Evolutionary conservation across 805 yeast genomes (phyloP).

Genomic region (Millerozyma acaciae): DNA sequence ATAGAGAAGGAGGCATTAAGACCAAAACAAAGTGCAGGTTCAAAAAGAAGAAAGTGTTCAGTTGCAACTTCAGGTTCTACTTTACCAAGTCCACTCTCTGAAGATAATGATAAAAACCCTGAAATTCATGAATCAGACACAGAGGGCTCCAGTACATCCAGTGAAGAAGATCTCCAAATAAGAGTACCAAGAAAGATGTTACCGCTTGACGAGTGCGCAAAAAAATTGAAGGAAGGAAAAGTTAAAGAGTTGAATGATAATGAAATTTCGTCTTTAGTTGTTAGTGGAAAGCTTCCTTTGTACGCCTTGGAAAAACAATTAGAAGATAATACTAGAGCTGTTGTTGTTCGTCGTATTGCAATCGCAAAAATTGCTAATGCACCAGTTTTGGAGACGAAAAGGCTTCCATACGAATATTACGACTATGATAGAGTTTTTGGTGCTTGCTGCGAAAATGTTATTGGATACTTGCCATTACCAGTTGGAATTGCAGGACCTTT

Average conservation of each 20-base stretch:
- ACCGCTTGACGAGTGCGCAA: conserved; percentile 61
- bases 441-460: conserved; percentile 98
- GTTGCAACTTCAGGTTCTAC: conserved; percentile 7
- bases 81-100: not conserved
- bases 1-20: conserved; percentile 36
- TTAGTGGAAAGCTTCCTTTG: conserved; percentile 76
- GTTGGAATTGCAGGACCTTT: conserved; percentile 98
- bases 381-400: conserved; percentile 66
- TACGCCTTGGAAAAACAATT: conserved; percentile 94
- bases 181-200: conserved; percentile 24
- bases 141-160: conserved; percentile 12
- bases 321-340: conserved; percentile 88
- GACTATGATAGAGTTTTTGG: conserved; percentile 96
- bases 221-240: conserved; percentile 65
- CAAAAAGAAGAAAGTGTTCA: conserved; percentile 2
- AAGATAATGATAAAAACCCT: not conserved
- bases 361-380: conserved; percentile 80
- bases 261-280: conserved; percentile 70
- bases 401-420: conserved; percentile 76
- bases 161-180: conserved; percentile 29
- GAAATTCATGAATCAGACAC: conserved; percentile 1
- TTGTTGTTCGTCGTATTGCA: conserved; percentile 87
- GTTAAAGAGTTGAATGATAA: conserved; percentile 62
- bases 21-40: conserved; percentile 15
- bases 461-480: conserved; percentile 95